Evolutionary conservation across 1,139 yeast species (phyloP), one percentile per base, ranked within the genome.

Genomic region (Scheffersomyces quercinus): DNA sequence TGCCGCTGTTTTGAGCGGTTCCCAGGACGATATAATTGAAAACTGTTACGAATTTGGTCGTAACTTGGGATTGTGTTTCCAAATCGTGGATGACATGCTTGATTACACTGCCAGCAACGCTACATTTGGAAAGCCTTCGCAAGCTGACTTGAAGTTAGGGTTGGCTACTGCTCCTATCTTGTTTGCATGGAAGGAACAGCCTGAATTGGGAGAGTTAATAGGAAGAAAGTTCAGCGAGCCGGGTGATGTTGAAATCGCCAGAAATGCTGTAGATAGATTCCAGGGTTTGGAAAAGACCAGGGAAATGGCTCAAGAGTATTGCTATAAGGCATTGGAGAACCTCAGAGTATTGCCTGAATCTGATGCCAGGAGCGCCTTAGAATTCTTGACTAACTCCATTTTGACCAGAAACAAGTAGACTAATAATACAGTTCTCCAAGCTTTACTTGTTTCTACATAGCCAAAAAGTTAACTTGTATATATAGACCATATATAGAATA

Each of bases 111-210:
- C 89, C 15, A 82, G 93, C 35, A 90, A 89, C 29, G 79, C 79
- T 29, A 81, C 87, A 41, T 71, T 93, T 47, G 99, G 99, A 34
- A 93, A 93, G 64, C 99, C 99, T 10, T 85, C 96, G 16, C 96
- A 91, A 56, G 98, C 97, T 2, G 99, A 93, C 66, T 76, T 93
- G 54, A 84, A 91, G 62, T 75, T 93, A 39, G 99, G 99, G 0
- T 76, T 93, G 50, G 98, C 98, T 1, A 93, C 99, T 1, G 98
- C 98, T 0, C 99, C 99, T 2, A 91, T 93, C 4, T 71, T 93
- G 44, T 93, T 79, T 67, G 98, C 99, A 1, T 93, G 99, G 99
- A 83, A 81, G 58, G 82, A 85, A 60, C 82, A 81, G 56, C 96
- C 97, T 0, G 87, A 84, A 49, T 71, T 93, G 42, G 98, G 97